Conservation (phyloP, 345 rosid species). For the Triadica sebifera region DNA sequence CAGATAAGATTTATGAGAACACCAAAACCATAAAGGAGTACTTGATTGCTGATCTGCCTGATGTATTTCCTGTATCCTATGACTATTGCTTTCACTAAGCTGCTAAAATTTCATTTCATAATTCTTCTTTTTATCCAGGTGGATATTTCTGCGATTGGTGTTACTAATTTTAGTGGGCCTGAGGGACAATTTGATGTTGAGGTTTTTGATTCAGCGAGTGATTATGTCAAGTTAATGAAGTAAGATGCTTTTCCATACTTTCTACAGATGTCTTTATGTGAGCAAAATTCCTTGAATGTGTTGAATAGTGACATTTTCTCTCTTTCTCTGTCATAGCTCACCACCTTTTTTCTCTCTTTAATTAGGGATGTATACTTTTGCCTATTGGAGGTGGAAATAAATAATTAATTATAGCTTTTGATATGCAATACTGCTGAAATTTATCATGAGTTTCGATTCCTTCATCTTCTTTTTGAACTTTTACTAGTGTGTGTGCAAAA, state of each 20-base stretch:
- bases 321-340: neutral
- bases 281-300: neutral
- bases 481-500: neutral
- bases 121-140: conserved; percentile 45
- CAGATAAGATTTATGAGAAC: conserved; percentile 92
- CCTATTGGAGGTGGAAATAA: neutral
- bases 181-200: conserved; percentile 92
- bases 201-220: conserved; percentile 89
- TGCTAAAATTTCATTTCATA: neutral
- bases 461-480: neutral
- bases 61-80: conserved; percentile 41
- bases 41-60: conserved; percentile 69
- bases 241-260: conserved; percentile 36
- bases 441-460: neutral
- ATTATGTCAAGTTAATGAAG: conserved; percentile 91
- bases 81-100: neutral
- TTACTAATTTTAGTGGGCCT: conserved; percentile 68
- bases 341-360: no score
- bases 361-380: neutral
- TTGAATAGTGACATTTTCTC: neutral
- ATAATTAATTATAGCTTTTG: neutral
- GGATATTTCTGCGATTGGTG: conserved; percentile 66
- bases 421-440: neutral
- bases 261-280: neutral
- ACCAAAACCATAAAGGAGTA: conserved; percentile 90